Base-by-base conservation (phyloP, 345 rosid genomes). In the Trapa incisa region DNA sequence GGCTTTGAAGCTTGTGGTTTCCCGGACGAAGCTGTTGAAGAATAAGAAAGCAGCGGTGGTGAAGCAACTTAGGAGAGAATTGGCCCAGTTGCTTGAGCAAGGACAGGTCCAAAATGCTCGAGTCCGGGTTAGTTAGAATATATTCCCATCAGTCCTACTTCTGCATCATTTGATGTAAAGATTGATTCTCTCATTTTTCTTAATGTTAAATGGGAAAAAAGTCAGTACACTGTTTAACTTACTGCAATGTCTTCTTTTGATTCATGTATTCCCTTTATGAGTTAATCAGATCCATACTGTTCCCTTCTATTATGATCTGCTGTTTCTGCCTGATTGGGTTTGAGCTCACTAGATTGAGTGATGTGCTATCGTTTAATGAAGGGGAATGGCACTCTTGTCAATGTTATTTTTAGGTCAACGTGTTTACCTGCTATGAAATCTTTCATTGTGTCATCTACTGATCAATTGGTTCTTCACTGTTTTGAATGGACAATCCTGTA, bases 51-150 rank as follows among this genome's bases (percentile, higher is more conserved):
- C 73, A 15, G 80, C 81, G 4, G 96, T 72, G 74, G 79, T 86
- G 61, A 90, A 79, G 75, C 96, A 84, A n/a, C 56, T 88, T 70
- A 86, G 78, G 85, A 85, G 88, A 72, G 99, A 91, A 45, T 66
- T 91, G 67, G 92, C 93, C 57, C 86, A 82, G 42, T 76, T 94
- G 78, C 87, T 94, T 1, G 96, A 87, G 72, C 74, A 96, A 5
- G 99, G 96, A 0, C 89, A 91, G 72, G 88, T 84, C 32, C 91
- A 75, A 79, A 89, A 85, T 2, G 99, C 99, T 29, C 78, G 84
- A 78, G 87, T 94, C 76, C 86, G 97, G 73, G 97, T 94, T 72
- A 73, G 71, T 68, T 36, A n/a, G 32, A 58, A 58, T 58, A 17
- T 38, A 1, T 15, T 48, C 36, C 11, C 48, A 32, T 50, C 48